These are phyloP conservation scores for Apiospora kogelbergensis DNA, from an alignment of 2,329 filamentous ascomycete genomes.

Conservation along the genomic window DNA sequence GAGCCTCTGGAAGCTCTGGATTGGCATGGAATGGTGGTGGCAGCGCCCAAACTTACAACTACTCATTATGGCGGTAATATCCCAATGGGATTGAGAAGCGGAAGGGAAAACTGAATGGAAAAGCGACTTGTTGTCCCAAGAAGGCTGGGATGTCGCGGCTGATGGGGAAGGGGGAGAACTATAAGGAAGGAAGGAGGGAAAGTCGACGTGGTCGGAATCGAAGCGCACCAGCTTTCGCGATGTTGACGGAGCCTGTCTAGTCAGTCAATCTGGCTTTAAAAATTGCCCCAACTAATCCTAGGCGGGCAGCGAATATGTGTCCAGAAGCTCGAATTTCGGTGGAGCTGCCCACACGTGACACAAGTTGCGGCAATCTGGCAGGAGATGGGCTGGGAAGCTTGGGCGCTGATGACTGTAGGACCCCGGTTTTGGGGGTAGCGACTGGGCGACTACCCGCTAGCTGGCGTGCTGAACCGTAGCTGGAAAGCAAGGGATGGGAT, in stretches of 20 bases:
- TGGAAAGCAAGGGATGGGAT: neutral
- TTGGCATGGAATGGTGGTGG: neutral
- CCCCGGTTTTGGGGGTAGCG: constrained; percentile 9
- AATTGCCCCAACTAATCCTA: constrained; percentile 9
- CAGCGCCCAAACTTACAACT: constrained; percentile 33
- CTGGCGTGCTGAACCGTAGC: neutral
- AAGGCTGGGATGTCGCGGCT: constrained; percentile 8
- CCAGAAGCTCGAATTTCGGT: constrained; percentile 2
- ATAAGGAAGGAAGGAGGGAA: constrained; percentile 9
- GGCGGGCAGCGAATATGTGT: constrained; percentile 7
- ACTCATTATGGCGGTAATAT: constrained; percentile 31
- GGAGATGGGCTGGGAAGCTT: neutral
- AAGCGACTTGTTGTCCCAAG: constrained; percentile 9
- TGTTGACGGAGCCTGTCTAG: neutral
- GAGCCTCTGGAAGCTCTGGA: neutral
- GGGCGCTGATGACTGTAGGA: neutral
- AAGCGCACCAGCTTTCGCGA: constrained; percentile 10
- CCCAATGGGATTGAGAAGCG: constrained; percentile 17
- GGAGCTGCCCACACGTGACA: neutral
- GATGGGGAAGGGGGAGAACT: constrained; percentile 19
- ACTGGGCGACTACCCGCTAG: neutral
- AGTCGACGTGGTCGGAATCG: constrained; percentile 13
- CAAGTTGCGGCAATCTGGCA: constrained; percentile 4
- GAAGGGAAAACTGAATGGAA: constrained; percentile 22
- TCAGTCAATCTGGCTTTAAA: constrained; percentile 12